Percentiles rank a stretch among this genome's conserved stretches.
phyloP scores from a whole-genome alignment of 2,329 filamentous ascomycete species.

The Pyrenochaeta sp. region DNA sequence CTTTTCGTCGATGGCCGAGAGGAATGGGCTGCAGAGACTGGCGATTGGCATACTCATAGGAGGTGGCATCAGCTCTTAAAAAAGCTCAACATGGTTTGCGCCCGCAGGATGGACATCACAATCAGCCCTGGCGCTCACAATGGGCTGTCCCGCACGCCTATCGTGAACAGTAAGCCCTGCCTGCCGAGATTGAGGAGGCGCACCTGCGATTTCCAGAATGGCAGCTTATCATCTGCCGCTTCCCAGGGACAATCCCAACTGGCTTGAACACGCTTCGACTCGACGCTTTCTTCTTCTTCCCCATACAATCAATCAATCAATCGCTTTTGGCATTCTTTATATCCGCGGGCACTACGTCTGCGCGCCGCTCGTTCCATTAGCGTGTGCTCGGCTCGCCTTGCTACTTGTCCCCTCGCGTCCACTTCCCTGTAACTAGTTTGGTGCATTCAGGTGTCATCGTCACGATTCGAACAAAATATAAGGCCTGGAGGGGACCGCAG shows the following conservation, averaged over 20 bases:
- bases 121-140: not conserved
- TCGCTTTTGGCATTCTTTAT: conserved; percentile 2
- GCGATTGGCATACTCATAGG: not conserved
- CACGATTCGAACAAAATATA: conserved; percentile 1
- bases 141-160: not conserved
- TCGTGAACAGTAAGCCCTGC: conserved; percentile 3
- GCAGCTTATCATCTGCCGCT: conserved; percentile 2
- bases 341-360: conserved; percentile 1
- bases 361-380: conserved; percentile 7
- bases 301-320: not conserved
- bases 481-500: not conserved
- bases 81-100: not conserved
- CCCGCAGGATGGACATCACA: not conserved
- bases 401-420: conserved; percentile 1
- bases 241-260: not conserved
- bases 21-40: not conserved
- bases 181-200: conserved; percentile 6
- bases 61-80: no score
- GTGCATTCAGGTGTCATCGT: conserved; percentile 9
- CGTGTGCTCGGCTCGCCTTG: conserved; percentile 3
- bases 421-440: conserved; percentile 16
- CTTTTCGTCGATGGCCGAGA: not conserved
- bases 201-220: not conserved
- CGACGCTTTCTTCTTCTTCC: not conserved
- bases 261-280: not conserved